Evolutionary conservation across 495 filamentous ascomycete genomes (phyloP), one percentile per base, ranked within the genome.

Genomic region (Paragyromitra xinjiangensis): DNA sequence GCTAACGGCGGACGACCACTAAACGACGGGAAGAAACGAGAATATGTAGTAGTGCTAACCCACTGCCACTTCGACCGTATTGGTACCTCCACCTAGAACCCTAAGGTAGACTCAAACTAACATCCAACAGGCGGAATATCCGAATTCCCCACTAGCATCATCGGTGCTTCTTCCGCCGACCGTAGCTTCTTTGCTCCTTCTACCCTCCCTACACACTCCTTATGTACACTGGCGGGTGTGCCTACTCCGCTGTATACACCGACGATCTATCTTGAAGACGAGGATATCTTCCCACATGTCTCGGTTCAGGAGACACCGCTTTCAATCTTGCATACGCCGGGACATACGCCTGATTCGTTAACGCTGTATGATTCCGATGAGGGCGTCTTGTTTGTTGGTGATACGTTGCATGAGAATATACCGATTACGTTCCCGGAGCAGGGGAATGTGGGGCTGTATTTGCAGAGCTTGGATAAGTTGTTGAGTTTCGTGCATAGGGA

Each of bases 311-410:
- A 79, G 48, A 71, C 42, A 1, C 65, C 73, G 7, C 59, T 79
- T 12, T 62, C 45, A 14, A 59, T 51, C 9, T 42, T 79, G 39
- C 73, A 72, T 6, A 71, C 74, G 0, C 77, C 77, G 1, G 77
- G 77, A 0, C 50, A 56, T 11, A 71, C 74, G 3, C 73, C 74
- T 11, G 77, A 79, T n/a, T 71, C 74, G 0, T 34, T 79, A 11
- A 53, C 40, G 12, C 19, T 79, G 5, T 79, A 65, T 44, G 77
- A 79, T 14, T 51, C 73, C 0, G 66, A 3, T 3, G 77, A 79
- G 44, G 24, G 55, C 3, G 63, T 64, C n/a, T 61, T 79, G 24
- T 78, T 78, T 59, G 29, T 48, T 0, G 77, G 75, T 0, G 73
- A 61, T 12, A 29, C 61, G 6, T 12, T 79, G n/a, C 29, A 48